These are phyloP conservation scores for Castanospermum australe DNA, from an alignment of 306 rosid genomes.

Conservation along the genomic window DNA sequence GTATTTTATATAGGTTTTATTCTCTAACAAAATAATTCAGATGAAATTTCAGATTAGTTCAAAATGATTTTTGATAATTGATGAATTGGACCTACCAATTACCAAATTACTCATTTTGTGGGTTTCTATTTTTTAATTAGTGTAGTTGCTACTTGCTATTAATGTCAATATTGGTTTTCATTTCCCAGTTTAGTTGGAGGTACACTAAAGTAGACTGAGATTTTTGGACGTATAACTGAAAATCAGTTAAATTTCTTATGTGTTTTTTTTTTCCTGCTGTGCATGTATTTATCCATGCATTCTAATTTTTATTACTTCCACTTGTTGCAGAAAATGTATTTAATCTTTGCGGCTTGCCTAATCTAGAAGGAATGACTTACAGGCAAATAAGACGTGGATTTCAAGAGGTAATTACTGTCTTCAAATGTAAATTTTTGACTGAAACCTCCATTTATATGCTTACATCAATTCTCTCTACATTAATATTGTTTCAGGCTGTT, in stretches of 20 bases:
- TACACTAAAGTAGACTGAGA: background rate
- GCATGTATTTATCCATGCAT: background rate
- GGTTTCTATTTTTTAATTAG: background rate
- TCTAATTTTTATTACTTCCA: conserved; percentile 26
- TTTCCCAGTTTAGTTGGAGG: conserved; percentile 20
- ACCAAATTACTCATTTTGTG: conserved; percentile 9
- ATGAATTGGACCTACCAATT: conserved; percentile 4
- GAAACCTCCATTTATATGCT: conserved; percentile 8
- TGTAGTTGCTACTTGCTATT: background rate
- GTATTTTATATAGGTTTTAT: conserved; percentile 10
- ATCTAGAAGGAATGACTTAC: conserved; percentile 65
- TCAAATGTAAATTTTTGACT: conserved; percentile 18
- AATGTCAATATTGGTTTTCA: conserved; percentile 1
- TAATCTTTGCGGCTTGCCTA: conserved; percentile 68
- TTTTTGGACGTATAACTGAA: conserved; percentile 6
- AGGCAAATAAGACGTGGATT: conserved; percentile 63
- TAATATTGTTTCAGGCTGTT: conserved; percentile 65
- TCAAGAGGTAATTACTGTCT: conserved; percentile 56
- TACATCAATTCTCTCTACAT: conserved; percentile 15
- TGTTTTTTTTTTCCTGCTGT: background rate
- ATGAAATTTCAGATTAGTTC: background rate
- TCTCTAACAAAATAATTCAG: conserved; percentile 18
- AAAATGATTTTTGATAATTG: background rate
- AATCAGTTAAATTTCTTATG: conserved; percentile 16
- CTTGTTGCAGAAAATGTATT: conserved; percentile 87